These are phyloP conservation scores for Citrus mangshanensis DNA, from an alignment of 345 rosid species.

Conservation along the genomic window DNA sequence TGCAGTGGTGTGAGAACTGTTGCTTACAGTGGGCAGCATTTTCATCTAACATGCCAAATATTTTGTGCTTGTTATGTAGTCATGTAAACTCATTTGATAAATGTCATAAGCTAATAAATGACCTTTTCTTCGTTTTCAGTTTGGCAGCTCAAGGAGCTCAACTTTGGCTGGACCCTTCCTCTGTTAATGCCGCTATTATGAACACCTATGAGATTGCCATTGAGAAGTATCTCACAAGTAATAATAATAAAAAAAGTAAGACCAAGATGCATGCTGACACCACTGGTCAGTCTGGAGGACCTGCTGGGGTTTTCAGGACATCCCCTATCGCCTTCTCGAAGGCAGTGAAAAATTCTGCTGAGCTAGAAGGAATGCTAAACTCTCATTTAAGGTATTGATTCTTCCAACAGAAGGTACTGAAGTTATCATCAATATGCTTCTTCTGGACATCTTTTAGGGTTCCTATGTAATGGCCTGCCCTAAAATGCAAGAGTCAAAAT, in stretches of 20 bases:
- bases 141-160: conserved; percentile 66
- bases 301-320: conserved; percentile 57
- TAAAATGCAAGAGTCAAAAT: background rate
- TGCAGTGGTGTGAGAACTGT: background rate
- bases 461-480: background rate
- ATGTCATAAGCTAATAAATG: conserved; percentile 10
- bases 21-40: background rate
- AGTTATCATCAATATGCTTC: background rate
- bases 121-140: conserved; percentile 36
- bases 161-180: conserved; percentile 84
- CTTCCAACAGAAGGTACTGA: background rate
- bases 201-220: conserved; percentile 66
- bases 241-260: conserved; percentile 30
- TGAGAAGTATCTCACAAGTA: conserved; percentile 39
- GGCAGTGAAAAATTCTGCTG: conserved; percentile 80
- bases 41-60: background rate
- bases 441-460: background rate
- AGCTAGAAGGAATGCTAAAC: conserved; percentile 83
- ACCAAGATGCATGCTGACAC: conserved; percentile 22
- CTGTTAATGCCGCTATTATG: conserved; percentile 77
- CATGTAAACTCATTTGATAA: conserved; percentile 2
- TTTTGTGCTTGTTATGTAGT: background rate
- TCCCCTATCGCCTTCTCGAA: conserved; percentile 85
- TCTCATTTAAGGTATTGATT: conserved; percentile 73
- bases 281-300: conserved; percentile 38